phyloP scores from a whole-genome alignment of 2,329 filamentous ascomycete genomes.

The Phoma herbarum region DNA sequence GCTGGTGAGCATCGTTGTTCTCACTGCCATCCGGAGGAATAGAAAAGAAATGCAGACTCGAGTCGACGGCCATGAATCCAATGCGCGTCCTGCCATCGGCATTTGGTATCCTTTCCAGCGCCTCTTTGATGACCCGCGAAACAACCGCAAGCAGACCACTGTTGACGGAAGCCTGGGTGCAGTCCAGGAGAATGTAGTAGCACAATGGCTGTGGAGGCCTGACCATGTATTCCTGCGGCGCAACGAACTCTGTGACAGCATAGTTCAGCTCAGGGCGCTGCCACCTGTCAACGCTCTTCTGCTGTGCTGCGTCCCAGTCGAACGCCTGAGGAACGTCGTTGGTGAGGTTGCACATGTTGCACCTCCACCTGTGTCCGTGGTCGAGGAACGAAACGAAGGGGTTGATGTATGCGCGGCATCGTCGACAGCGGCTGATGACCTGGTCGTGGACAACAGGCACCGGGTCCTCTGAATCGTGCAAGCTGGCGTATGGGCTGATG shows the following conservation, averaged over 20 bases:
- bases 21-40: conserved; percentile 89
- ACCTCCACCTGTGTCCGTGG: conserved; percentile 96
- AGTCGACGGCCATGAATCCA: conserved; percentile 95
- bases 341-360: conserved; percentile 99
- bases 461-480: conserved; percentile 91
- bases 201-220: conserved; percentile 83
- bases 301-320: conserved; percentile 93
- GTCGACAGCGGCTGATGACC: conserved; percentile 93
- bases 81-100: conserved; percentile 90
- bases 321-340: conserved; percentile 99
- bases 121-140: conserved; percentile 92
- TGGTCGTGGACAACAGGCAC: conserved; percentile 95
- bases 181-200: conserved; percentile 41
- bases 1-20: conserved; percentile 84
- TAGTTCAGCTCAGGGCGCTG: conserved; percentile 92
- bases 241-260: conserved; percentile 96
- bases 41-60: conserved; percentile 93
- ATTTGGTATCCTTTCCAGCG: conserved; percentile 96
- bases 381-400: conserved; percentile 75
- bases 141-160: conserved; percentile 85
- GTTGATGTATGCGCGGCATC: conserved; percentile 81
- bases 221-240: conserved; percentile 99
- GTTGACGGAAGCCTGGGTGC: conserved; percentile 73
- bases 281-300: conserved; percentile 89
- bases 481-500: conserved; percentile 92